phyloP scores from a whole-genome alignment of 202 grass and related monocot genomes.

The Panicum virgatum region DNA sequence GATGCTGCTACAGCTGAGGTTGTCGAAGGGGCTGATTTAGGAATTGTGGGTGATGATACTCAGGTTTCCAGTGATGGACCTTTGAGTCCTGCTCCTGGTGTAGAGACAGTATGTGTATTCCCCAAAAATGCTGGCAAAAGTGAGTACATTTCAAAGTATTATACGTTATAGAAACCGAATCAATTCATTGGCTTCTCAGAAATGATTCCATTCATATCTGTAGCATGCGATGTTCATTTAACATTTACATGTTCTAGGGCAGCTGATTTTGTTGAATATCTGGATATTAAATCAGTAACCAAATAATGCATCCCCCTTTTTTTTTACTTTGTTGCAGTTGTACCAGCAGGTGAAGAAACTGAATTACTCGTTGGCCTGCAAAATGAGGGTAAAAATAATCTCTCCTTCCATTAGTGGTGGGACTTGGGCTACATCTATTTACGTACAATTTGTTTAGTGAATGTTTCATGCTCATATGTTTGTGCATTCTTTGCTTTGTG shows the following conservation, averaged over 20 bases:
- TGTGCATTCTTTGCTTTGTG: neutral
- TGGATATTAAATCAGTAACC: neutral
- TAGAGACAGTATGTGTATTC: constrained; percentile 75
- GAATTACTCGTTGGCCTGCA: constrained; percentile 85
- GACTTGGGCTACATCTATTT: neutral
- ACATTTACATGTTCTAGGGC: neutral
- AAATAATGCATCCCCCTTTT: constrained; percentile 8
- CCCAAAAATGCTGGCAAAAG: constrained; percentile 92
- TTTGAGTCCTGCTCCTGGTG: constrained; percentile 63
- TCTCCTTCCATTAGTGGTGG: neutral
- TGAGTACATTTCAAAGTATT: constrained; percentile 27
- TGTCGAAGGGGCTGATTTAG: constrained; percentile 61
- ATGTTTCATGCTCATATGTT: neutral
- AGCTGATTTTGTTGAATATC: neutral
- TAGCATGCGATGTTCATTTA: neutral
- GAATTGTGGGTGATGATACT: constrained; percentile 64
- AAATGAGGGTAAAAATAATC: constrained; percentile 64
- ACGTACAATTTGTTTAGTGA: neutral
- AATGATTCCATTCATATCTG: neutral
- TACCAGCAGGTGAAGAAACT: constrained; percentile 81
- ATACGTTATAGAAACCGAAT: neutral
- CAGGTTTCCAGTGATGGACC: constrained; percentile 56
- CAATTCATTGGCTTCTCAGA: neutral
- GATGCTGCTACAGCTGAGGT: constrained; percentile 69
- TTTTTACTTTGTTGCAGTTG: constrained; percentile 62